Evolutionary conservation across 2,329 filamentous ascomycete species (phyloP), one percentile per base, ranked within the genome.

Genomic region (Hymenoscyphus scutula): DNA sequence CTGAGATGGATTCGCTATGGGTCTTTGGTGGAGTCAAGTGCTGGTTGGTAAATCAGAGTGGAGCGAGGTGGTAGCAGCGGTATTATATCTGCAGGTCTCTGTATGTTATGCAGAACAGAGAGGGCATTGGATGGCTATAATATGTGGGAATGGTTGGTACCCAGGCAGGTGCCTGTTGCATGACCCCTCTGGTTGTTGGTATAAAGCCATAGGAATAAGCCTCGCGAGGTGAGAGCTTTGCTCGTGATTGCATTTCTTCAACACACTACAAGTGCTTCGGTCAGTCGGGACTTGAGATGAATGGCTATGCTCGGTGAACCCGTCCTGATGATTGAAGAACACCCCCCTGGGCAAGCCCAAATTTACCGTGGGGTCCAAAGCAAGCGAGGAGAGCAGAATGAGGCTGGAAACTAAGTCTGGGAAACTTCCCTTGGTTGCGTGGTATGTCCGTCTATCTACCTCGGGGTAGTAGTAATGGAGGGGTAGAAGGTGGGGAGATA

Each of bases 1-100:
- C 19, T 51, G 45, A 51, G 23, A 13, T 32, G 25, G 25, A 54
- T 54, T 32, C 53, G 53, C 32, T 30, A 19, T 32, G 13, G 5
- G 53, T 15, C 53, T 29, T 30, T 17, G 25, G 15, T 32, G 19
- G 45, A 25, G 19, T 51, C 19, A 51, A 51, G 19, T 51, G 45
- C 32, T 54, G 53, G 25, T 53, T 54, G 53, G 53, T 32, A 29
- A 11, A 13, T 17, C 51, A 29, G 17, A 53, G 25, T 53, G 51
- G 51, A 29, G 51, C 11, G 29, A 51, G 29, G 51, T 53, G 25
- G 23, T 30, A 30, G 23, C 29, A 30, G 51, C 51, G 25, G 51
- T 53, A 27, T 51, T 53, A 53, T 53, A 53, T 48, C 51, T 53
- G 25, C 25, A 53, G 51, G 51, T 53, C 34, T 15, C 41, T 53